phyloP scores from a whole-genome alignment of 2,329 filamentous ascomycete genomes.

The Diaporthe helianthi region DNA sequence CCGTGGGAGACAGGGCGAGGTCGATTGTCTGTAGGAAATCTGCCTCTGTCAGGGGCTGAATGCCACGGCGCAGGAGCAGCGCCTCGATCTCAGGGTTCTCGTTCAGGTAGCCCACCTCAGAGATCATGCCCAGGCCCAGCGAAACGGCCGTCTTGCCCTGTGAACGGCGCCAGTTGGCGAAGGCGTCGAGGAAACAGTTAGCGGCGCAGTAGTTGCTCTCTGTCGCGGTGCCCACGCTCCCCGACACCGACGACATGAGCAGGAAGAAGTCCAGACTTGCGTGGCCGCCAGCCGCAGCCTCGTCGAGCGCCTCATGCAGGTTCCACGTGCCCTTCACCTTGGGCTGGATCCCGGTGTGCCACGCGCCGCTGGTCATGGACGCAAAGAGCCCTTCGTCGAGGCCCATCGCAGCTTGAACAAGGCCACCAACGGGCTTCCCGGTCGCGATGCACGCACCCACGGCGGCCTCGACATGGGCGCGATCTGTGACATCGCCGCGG shows the following conservation, averaged over 20 bases:
- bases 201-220: background rate
- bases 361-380: background rate
- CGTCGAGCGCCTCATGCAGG: background rate
- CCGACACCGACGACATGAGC: background rate
- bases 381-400: background rate
- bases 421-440: background rate
- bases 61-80: too few relatives aligned
- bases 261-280: background rate
- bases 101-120: background rate
- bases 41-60: too few relatives aligned
- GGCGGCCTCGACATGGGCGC: too few relatives aligned
- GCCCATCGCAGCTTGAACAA: background rate
- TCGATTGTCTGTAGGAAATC: too few relatives aligned
- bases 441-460: too few relatives aligned
- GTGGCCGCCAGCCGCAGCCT: background rate
- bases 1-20: too few relatives aligned
- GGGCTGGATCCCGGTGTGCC: background rate
- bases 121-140: background rate
- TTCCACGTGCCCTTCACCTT: background rate
- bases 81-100: background rate
- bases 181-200: background rate
- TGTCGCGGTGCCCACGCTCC: background rate
- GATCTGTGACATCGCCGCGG: too few relatives aligned
- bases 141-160: background rate
- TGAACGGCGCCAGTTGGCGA: background rate